Percentiles rank a stretch among this genome's conserved stretches.
These are phyloP conservation scores for Protomyces arabidopsidicola DNA, from an alignment of 1,139 yeast species.

Conservation along the genomic window DNA sequence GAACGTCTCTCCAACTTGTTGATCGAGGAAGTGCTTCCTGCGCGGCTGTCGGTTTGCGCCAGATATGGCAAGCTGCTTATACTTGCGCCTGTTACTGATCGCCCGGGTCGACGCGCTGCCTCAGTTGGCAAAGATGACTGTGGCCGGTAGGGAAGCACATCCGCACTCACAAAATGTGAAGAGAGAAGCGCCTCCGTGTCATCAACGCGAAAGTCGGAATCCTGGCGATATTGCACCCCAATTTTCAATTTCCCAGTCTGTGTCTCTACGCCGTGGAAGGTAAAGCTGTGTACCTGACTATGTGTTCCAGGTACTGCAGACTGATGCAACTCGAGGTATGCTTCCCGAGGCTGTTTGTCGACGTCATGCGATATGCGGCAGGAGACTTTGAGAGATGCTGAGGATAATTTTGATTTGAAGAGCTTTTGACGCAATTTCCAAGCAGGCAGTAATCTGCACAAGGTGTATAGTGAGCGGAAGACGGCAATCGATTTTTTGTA, in stretches of 20 bases:
- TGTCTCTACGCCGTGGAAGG: conserved; percentile 66
- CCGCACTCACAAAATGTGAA: conserved; percentile 53
- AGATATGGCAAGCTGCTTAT: conserved; percentile 3
- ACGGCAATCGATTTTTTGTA: conserved; percentile 71
- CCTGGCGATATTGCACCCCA: conserved; percentile 72
- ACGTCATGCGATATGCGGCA: conserved; percentile 47
- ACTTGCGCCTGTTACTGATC: not conserved
- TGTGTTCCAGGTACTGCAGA: not conserved
- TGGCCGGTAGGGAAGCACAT: conserved; percentile 35
- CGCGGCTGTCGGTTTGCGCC: conserved; percentile 2
- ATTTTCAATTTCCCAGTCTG: conserved; percentile 67
- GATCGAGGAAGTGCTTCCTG: not conserved
- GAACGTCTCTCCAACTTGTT: conserved; percentile 10
- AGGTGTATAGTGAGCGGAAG: conserved; percentile 68
- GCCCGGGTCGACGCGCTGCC: conserved; percentile 4
- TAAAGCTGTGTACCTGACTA: conserved; percentile 44
- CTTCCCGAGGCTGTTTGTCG: not conserved
- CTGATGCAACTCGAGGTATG: not conserved
- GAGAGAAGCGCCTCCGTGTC: conserved; percentile 64
- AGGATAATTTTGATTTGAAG: conserved; percentile 43
- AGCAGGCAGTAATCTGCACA: conserved; percentile 66
- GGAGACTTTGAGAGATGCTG: conserved; percentile 47
- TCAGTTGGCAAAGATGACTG: conserved; percentile 8
- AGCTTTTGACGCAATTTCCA: conserved; percentile 51
- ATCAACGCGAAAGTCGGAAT: conserved; percentile 60